Evolutionary conservation across 306 rosid genomes (phyloP).

Genomic region (Benincasa hispida): DNA sequence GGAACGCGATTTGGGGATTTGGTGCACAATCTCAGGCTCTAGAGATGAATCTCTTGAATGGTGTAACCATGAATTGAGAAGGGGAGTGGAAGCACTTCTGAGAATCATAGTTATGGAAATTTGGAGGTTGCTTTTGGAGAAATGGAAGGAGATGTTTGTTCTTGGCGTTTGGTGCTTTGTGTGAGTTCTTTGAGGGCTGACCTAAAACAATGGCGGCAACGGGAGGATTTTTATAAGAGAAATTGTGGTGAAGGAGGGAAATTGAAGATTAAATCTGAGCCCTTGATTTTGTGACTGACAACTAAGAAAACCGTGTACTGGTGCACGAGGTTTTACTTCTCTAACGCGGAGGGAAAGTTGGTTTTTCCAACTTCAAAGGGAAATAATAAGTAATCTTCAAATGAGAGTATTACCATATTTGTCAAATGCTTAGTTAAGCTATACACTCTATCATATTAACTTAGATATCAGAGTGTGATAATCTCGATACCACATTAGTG

Average conservation of each 20-base stretch:
- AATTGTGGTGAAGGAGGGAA: neutral
- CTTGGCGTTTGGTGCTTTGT: neutral
- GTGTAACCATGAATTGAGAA: slow-evolving; percentile 30
- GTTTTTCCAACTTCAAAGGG: too few species aligned
- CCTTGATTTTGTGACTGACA: neutral
- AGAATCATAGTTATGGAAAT: slow-evolving; percentile 23
- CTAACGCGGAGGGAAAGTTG: too few species aligned
- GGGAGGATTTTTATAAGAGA: neutral
- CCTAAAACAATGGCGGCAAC: neutral
- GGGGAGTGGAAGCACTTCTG: slow-evolving; percentile 43
- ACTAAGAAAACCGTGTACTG: neutral
- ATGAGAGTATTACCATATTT: too few species aligned
- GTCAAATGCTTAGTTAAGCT: too few species aligned
- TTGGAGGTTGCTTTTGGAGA: neutral
- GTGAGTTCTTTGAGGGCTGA: neutral
- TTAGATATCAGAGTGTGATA: too few species aligned
- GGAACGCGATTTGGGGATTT: slow-evolving; percentile 25
- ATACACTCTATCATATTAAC: too few species aligned
- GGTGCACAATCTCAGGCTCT: slow-evolving; percentile 26
- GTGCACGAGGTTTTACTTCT: neutral
- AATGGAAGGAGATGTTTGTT: neutral
- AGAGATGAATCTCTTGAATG: slow-evolving; percentile 27
- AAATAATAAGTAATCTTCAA: too few species aligned
- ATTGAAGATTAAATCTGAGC: neutral
- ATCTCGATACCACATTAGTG: too few species aligned